Evolutionary conservation across 179 eudicot genomes (phyloP).

Genomic region (Sideroxylon spinosum): DNA sequence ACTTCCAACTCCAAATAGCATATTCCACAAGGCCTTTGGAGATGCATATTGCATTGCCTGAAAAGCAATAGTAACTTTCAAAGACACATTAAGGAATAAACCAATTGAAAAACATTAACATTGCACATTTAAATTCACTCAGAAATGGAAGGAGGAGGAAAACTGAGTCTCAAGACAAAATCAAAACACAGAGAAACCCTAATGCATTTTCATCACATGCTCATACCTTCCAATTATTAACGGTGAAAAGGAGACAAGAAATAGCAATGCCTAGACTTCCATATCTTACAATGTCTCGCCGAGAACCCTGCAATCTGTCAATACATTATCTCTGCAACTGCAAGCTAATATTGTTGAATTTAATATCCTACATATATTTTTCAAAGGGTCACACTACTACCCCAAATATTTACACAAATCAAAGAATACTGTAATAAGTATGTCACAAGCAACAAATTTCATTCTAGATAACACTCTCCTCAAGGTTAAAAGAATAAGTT

Average conservation of each 20-base stretch:
- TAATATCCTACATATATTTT: not conserved
- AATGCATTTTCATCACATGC: not conserved
- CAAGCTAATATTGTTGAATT: slow-evolving; percentile 19
- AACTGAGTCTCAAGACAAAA: slow-evolving; percentile 7
- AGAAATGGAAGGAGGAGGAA: slow-evolving; percentile 9
- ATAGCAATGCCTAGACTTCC: slow-evolving; percentile 84
- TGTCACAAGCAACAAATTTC: not conserved
- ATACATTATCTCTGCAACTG: slow-evolving; percentile 43
- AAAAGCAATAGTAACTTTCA: slow-evolving; percentile 49
- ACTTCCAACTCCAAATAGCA: slow-evolving; percentile 54
- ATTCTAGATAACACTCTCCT: not conserved
- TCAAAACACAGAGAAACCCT: not conserved
- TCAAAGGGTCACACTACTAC: not conserved
- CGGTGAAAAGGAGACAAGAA: slow-evolving; percentile 64
- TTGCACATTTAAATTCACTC: not conserved
- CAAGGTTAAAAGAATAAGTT: not conserved
- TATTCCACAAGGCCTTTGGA: slow-evolving; percentile 91
- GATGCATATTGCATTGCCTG: slow-evolving; percentile 99
- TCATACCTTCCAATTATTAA: slow-evolving; percentile 79
- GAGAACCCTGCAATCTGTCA: slow-evolving; percentile 89
- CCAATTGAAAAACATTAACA: not conserved
- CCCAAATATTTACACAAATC: not conserved
- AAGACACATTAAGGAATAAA: slow-evolving; percentile 18
- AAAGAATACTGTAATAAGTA: not conserved
- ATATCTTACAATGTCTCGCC: slow-evolving; percentile 78